phyloP scores from a whole-genome alignment of 805 yeast species.

The Metschnikowia santaceciliae region DNA sequence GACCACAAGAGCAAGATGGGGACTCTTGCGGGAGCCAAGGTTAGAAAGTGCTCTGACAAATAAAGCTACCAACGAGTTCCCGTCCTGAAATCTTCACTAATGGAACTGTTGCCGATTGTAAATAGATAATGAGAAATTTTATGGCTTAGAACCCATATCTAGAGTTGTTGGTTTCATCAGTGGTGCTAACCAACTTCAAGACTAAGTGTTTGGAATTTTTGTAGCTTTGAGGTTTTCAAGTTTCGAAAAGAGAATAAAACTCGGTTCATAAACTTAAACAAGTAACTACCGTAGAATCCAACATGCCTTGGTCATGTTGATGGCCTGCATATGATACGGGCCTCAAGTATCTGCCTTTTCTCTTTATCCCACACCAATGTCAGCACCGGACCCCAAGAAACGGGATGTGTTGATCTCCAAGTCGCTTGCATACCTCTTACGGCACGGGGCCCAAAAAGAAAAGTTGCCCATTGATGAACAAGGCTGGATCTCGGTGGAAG shows the following conservation, averaged over 20 bases:
- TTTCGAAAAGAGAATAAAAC: background rate
- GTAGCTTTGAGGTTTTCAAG: too few species aligned
- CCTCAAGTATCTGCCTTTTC: background rate
- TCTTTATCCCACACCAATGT: constrained; percentile 5
- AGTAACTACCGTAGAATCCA: background rate
- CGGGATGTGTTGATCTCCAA: constrained; percentile 63
- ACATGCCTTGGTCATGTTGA: too few species aligned
- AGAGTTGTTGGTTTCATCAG: background rate
- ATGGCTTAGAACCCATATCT: background rate
- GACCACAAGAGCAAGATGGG: constrained; percentile 42
- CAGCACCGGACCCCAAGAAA: constrained; percentile 14
- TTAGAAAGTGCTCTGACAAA: constrained; percentile 22
- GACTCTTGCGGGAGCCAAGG: constrained; percentile 52
- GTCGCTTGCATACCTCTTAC: constrained; percentile 65
- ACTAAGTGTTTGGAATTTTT: background rate
- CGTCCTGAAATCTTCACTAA: background rate
- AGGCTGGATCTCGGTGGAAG: constrained; percentile 61
- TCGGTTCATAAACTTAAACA: background rate
- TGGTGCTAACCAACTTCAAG: background rate
- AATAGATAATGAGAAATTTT: constrained; percentile 2
- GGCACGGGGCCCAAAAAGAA: constrained; percentile 83
- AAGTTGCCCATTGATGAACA: constrained; percentile 55
- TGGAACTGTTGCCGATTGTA: background rate
- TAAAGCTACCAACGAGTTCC: background rate
- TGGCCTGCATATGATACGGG: background rate